Percentiles rank a stretch among this genome's conserved stretches.
phyloP scores from a whole-genome alignment of 176 grass and related monocot genomes.

The Secale cereale region DNA sequence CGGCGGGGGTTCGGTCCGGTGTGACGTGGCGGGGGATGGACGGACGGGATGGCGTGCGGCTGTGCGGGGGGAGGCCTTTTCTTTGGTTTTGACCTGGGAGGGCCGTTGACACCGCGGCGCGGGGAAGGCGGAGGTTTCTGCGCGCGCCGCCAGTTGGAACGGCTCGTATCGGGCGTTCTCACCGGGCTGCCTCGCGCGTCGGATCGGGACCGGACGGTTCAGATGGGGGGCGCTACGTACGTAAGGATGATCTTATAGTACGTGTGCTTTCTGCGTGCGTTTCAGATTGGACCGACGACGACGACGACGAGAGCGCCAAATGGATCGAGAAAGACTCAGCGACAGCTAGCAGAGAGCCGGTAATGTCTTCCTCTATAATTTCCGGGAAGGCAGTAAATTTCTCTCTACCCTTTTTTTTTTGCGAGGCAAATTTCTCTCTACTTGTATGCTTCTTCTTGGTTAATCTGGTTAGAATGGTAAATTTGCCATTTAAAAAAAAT shows the following conservation, averaged over 20 bases:
- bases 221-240: neutral
- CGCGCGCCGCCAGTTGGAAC: conserved; percentile 13
- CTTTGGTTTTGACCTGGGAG: conserved; percentile 16
- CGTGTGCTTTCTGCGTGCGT: neutral
- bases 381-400: too few species aligned
- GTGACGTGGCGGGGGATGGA: conserved; percentile 3
- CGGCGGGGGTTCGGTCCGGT: conserved; percentile 6
- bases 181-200: neutral
- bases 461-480: neutral
- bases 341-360: neutral
- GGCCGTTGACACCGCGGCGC: neutral
- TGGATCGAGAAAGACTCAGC: neutral
- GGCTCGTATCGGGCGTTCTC: neutral
- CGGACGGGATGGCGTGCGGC: conserved; percentile 22
- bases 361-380: too few species aligned
- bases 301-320: neutral
- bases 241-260: neutral
- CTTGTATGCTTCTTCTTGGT: neutral
- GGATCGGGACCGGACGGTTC: neutral
- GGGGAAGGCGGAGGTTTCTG: neutral
- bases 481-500: neutral
- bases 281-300: conserved; percentile 30
- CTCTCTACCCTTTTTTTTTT: too few species aligned
- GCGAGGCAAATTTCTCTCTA: neutral
- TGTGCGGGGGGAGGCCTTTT: neutral